phyloP scores from a whole-genome alignment of 2,329 filamentous ascomycete genomes.

The Nigrospora oryzae region DNA sequence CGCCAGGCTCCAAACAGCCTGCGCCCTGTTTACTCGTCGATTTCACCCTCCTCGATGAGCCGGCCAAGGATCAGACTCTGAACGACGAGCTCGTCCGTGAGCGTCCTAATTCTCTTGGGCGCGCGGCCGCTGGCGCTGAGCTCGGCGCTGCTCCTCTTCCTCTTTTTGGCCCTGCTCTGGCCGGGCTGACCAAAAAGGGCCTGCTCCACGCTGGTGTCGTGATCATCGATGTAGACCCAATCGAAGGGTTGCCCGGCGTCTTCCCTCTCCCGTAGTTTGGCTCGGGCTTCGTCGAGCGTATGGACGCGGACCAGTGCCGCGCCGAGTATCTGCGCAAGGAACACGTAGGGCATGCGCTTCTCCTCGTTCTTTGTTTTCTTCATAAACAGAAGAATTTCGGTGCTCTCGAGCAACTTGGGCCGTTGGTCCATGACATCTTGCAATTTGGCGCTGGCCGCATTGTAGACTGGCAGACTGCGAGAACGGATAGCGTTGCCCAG shows the following conservation, averaged over 20 bases:
- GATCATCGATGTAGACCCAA: conserved; percentile 72
- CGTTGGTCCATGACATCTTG: conserved; percentile 47
- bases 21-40: conserved; percentile 9
- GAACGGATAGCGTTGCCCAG: conserved; percentile 73
- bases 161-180: conserved; percentile 24
- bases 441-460: conserved; percentile 47
- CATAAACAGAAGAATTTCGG: conserved; percentile 65
- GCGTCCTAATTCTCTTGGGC: conserved; percentile 51
- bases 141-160: conserved; percentile 33
- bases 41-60: conserved; percentile 56
- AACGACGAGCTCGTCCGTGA: conserved; percentile 80
- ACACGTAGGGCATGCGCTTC: conserved; percentile 64
- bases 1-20: no score
- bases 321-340: conserved; percentile 71
- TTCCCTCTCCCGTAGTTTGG: conserved; percentile 44
- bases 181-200: conserved; percentile 34
- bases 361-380: conserved; percentile 48
- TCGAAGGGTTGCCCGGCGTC: conserved; percentile 45
- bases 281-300: conserved; percentile 57
- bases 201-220: conserved; percentile 26
- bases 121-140: conserved; percentile 23
- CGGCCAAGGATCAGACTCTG: conserved; percentile 87
- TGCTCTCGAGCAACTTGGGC: conserved; percentile 50
- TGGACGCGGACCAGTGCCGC: conserved; percentile 60
- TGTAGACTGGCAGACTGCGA: conserved; percentile 55